Base-by-base conservation (phyloP, 2,329 filamentous ascomycete species). In the Penicillium decumbens region DNA sequence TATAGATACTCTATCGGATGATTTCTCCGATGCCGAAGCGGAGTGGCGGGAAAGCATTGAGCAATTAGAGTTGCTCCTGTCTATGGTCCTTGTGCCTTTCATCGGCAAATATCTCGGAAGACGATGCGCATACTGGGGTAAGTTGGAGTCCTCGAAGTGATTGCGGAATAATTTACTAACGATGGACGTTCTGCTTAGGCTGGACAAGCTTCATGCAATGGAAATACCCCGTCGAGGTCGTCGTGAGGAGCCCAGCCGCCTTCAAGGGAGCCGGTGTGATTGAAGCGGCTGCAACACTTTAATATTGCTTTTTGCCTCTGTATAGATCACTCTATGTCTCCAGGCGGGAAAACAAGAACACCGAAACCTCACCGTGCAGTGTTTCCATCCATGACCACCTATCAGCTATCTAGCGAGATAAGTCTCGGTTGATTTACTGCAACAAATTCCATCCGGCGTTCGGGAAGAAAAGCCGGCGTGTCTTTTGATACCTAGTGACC, bases 111-210 rank as follows among this genome's bases (percentile, higher is more conserved):
- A 90, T 73, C 83, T 96, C 70, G 93, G 93, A 40, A 81, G 93
- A 69, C 95, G 89, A 72, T 95, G 91, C 75, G 92, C 92, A 51
- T 96, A 95, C 68, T 96, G 90, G 89, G 89, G 92, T 96, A 79
- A 33, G 70, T 65, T 9, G 6, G 20, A 5, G 2, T 35, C 12
- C 8, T n/a, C 3, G 4, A 49, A 4, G 8, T 37, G 18, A 3
- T 35, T 1, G 23, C 1, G 7, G 23, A 12, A 12, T 15, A 39
- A 1, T 10, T 27, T 29, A 48, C 54, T 62, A 38, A 62, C 45
- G 4, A 10, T 24, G 18, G 33, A 5, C 2, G 10, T 30, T 53
- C 38, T 13, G 4, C 8, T n/a, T 60, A 95, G 91, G 89, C 59
- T 96, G 92, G 91, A 86, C 85, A 20, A 84, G 86, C 64, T 95